Evolutionary conservation across 2,329 filamentous ascomycete genomes (phyloP), one percentile per base, ranked within the genome.

Genomic region (Penicillium palitans): DNA sequence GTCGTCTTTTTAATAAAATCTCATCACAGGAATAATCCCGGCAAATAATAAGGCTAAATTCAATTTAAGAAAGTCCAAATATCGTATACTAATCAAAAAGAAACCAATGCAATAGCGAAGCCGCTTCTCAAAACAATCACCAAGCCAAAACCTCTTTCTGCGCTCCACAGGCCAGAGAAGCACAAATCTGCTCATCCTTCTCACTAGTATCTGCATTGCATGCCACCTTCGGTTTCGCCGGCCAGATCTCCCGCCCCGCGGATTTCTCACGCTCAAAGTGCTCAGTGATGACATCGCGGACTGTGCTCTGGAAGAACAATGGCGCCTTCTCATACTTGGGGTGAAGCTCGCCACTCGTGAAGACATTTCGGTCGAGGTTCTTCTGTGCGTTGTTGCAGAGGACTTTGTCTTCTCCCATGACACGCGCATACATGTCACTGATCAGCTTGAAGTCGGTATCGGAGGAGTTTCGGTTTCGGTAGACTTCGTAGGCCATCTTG

Each of bases 371-470:
- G 68, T 85, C 83, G 64, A 88, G 78, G 70, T 88, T 88, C 70
- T 78, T 79, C 68, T 88, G 85, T 1, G 83, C 80, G 13, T 79
- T 79, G 63, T 80, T 76, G 74, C 85, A 88, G 27, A 88, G 81
- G 9, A 81, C 77, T 67, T 87, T 87, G 75, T 88, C 86, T 71
- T 88, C 86, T 1, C 79, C 78, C 82, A 87, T 84, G 71, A 88
- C 81, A 40, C 83, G 81, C 72, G 84, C 84, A 76, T 87, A 88
- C 65, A 87, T 83, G 46, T 82, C 72, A 70, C 79, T 81, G 71
- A 87, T 84, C 52, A 77, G 72, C 15, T 79, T 72, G 68, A 87
- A 88, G 58, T 86, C 81, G 27, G 81, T 81, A 17, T 87, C 81
- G n/a, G 78, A 79, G 4, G 84, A 81, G 68, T 83, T 74, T 69